These are phyloP conservation scores for Thelephora aurantiotincta DNA, from an alignment of 768 basidiomycete genomes.

Conservation along the genomic window DNA sequence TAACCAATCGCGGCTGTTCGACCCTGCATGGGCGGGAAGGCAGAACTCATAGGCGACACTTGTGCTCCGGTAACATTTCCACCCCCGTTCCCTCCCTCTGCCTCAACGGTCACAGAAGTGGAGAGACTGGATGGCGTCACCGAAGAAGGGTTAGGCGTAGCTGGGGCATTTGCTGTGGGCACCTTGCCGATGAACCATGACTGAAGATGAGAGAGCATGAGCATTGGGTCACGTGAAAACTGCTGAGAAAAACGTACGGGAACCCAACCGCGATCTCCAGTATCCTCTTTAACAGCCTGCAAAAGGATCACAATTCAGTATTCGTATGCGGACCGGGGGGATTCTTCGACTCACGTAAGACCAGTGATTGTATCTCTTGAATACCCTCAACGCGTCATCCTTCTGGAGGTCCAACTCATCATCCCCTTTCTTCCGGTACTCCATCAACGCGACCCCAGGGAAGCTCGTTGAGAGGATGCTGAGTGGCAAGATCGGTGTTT, in stretches of 20 bases:
- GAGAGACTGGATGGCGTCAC: conserved; percentile 17
- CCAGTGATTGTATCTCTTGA: conserved; percentile 98
- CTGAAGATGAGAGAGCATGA: conserved; percentile 18
- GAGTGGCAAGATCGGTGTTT: conserved; percentile 75
- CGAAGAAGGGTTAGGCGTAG: conserved; percentile 34
- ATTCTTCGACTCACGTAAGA: conserved; percentile 49
- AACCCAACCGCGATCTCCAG: conserved; percentile 93
- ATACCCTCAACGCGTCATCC: conserved; percentile 81
- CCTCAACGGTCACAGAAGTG: conserved; percentile 7
- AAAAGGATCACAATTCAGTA: conserved; percentile 2
- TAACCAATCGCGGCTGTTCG: conserved; percentile 12
- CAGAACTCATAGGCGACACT: conserved; percentile 72
- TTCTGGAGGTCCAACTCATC: conserved; percentile 85
- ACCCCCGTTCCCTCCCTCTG: neutral
- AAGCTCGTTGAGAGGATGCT: conserved; percentile 97
- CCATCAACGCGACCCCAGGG: conserved; percentile 93
- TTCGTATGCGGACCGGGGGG: conserved; percentile 5
- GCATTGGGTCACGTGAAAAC: neutral
- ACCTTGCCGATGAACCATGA: conserved; percentile 97
- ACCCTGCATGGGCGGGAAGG: conserved; percentile 41
- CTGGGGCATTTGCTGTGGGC: conserved; percentile 24
- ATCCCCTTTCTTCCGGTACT: conserved; percentile 86
- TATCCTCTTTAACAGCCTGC: conserved; percentile 86
- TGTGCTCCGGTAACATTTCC: conserved; percentile 20
- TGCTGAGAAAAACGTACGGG: conserved; percentile 37